Evolutionary conservation across 2,329 filamentous ascomycete species (phyloP), one percentile per base, ranked within the genome.

Genomic region (Monilinia laxa): DNA sequence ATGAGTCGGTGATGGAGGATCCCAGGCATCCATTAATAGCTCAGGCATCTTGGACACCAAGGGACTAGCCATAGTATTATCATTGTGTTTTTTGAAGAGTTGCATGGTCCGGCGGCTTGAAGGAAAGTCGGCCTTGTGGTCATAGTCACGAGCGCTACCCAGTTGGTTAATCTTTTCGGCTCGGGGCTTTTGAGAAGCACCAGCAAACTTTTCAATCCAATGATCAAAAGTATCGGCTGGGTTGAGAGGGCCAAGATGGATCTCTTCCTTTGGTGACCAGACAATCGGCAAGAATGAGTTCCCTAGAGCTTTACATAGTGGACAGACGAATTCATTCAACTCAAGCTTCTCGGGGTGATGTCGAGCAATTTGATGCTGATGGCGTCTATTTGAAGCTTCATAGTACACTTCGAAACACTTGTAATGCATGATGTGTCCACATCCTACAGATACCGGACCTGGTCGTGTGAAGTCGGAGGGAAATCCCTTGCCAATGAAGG

Each of bases 351-450:
- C 96, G 0, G 95, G 95, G 73, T 98, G 95, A 73, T 97, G 92
- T 18, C 95, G 86, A 10, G 95, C 93, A 77, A 99, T 97, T 77
- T 99, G 95, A 73, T 95, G 92, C 25, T 86, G 86, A 76, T 99
- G 96, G 51, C 95, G 87, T 68, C 93, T 85, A 64, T 89, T 84
- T 0, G 92, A 96, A 4, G 94, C 92, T 56, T 91, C 87, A 71
- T 92, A 90, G 75, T 98, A 99, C 52, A 90, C 86, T 74, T 97
- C 93, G 76, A 99, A 99, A 79, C 95, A 99, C 72, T 86, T 88
- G 77, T 91, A 98, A 77, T 99, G 95, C 95, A 99, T 99, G 75
- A 99, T 96, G 77, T 99, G 95, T 3, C 95, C 95, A 78, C 95
- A 99, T 12, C 94, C 92, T 47, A 91, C 91, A 14, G 93, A 91